Conservation (phyloP, 2,329 filamentous ascomycete genomes). For the Ceratocystis destructans region DNA sequence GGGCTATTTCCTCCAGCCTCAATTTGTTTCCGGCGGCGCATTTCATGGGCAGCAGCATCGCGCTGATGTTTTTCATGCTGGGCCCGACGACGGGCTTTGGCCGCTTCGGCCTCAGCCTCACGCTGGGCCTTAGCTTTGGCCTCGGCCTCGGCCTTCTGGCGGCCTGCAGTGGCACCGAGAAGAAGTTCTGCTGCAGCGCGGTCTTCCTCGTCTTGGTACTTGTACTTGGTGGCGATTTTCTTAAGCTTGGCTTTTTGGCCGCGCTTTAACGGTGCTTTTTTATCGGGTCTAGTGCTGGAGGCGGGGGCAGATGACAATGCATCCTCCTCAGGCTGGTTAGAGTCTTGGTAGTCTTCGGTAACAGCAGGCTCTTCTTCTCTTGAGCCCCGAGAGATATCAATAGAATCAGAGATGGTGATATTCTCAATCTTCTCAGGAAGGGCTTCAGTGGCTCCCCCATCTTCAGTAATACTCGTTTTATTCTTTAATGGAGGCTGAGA, state of each 20-base stretch:
- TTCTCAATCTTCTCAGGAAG: background rate
- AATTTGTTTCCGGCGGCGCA: constrained; percentile 46
- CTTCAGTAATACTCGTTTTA: background rate
- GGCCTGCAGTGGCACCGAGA: constrained; percentile 61
- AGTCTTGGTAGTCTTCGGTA: background rate
- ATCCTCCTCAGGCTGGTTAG: constrained; percentile 20
- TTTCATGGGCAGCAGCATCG: constrained; percentile 64
- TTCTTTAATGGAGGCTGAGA: background rate
- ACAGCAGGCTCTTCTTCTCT: constrained; percentile 2
- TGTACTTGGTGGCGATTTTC: constrained; percentile 81
- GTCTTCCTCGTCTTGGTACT: constrained; percentile 88
- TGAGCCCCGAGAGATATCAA: background rate
- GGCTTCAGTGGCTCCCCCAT: background rate
- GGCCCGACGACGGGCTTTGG: constrained; percentile 59
- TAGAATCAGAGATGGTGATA: background rate
- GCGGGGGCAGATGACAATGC: constrained; percentile 17
- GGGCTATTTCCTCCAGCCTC: background rate
- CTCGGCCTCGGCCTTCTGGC: constrained; percentile 55
- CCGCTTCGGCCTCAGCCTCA: constrained; percentile 52
- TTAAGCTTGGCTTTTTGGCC: constrained; percentile 74
- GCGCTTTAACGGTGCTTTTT: constrained; percentile 44
- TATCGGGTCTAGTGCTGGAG: constrained; percentile 26
- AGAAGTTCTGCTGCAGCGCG: constrained; percentile 68
- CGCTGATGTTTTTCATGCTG: constrained; percentile 69
- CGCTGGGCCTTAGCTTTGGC: constrained; percentile 51